A percentile compares a stretch with the other conserved stretches of the same genome.
phyloP scores from a whole-genome alignment of 441 rosid genomes.

The Gossypium schwendimanii region DNA sequence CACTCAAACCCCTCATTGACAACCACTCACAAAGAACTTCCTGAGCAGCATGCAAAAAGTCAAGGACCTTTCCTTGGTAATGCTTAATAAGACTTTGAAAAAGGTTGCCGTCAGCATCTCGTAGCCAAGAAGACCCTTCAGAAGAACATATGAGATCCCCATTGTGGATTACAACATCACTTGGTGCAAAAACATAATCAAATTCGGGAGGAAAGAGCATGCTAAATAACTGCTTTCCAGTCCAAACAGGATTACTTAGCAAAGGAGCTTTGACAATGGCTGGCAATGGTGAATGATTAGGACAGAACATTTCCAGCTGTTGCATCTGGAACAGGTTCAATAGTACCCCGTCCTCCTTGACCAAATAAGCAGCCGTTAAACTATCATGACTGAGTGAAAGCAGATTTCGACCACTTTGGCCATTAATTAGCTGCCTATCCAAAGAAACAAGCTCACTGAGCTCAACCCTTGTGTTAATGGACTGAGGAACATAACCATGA shows the following conservation, averaged over 20 bases:
- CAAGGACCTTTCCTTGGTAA: conserved; percentile 42
- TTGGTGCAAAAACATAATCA: conserved; percentile 42
- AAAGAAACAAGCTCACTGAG: conserved; percentile 79
- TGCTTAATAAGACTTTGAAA: conserved; percentile 60
- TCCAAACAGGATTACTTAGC: conserved; percentile 46
- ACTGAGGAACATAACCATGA: conserved; percentile 92
- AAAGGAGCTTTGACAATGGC: conserved; percentile 50
- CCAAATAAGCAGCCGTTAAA: conserved; percentile 66
- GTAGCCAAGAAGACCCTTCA: conserved; percentile 74
- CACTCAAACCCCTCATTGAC: conserved; percentile 75
- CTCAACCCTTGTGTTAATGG: conserved; percentile 67
- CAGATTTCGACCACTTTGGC: conserved; percentile 74
- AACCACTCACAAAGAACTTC: conserved; percentile 88
- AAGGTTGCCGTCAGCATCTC: conserved; percentile 65
- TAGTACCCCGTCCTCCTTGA: conserved; percentile 47
- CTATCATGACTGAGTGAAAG: conserved; percentile 84
- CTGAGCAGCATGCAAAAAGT: conserved; percentile 60
- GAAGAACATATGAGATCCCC: conserved; percentile 66
- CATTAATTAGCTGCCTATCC: conserved; percentile 64
- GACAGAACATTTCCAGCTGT: conserved; percentile 78
- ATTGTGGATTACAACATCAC: conserved; percentile 42
- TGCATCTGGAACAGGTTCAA: conserved; percentile 57
- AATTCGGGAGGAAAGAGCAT: conserved; percentile 71
- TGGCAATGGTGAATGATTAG: conserved; percentile 33
- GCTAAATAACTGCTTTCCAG: conserved; percentile 81